Evolutionary conservation across 2,329 filamentous ascomycete genomes (phyloP).

Genomic region (Talaromyces sp.): DNA sequence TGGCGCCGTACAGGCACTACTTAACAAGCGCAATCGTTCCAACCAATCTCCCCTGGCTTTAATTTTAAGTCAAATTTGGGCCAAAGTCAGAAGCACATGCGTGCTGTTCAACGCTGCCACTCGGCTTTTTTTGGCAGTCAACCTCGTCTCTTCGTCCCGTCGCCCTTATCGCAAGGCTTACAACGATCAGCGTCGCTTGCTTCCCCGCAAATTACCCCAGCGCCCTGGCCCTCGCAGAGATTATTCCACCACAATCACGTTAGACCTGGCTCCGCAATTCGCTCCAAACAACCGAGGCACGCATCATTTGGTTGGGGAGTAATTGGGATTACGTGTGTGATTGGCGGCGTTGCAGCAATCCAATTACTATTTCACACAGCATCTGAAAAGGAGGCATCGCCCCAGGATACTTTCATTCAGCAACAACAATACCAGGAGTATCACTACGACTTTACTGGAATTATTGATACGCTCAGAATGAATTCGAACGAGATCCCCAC

Average conservation of each 20-base stretch:
- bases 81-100: slow-evolving; percentile 32
- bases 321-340: slow-evolving; percentile 30
- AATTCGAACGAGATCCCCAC: slow-evolving; percentile 33
- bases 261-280: slow-evolving; percentile 19
- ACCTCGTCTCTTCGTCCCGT: slow-evolving; percentile 18
- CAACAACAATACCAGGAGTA: slow-evolving; percentile 8
- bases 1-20: background rate
- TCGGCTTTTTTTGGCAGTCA: slow-evolving; percentile 31
- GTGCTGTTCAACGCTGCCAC: slow-evolving; percentile 29
- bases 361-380: slow-evolving; percentile 19
- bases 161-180: slow-evolving; percentile 7
- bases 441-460: slow-evolving; percentile 28
- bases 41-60: slow-evolving; percentile 4
- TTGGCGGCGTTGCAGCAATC: slow-evolving; percentile 36
- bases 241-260: slow-evolving; percentile 27
- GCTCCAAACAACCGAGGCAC: slow-evolving; percentile 28
- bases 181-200: slow-evolving; percentile 16
- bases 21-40: background rate
- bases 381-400: slow-evolving; percentile 5
- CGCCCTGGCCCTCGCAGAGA: slow-evolving; percentile 24
- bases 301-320: slow-evolving; percentile 39
- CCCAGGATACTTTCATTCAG: background rate
- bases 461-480: slow-evolving; percentile 36
- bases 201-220: slow-evolving; percentile 23
- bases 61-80: background rate